phyloP scores from a whole-genome alignment of 2,329 filamentous ascomycete species.

The Penicillium sp. region DNA sequence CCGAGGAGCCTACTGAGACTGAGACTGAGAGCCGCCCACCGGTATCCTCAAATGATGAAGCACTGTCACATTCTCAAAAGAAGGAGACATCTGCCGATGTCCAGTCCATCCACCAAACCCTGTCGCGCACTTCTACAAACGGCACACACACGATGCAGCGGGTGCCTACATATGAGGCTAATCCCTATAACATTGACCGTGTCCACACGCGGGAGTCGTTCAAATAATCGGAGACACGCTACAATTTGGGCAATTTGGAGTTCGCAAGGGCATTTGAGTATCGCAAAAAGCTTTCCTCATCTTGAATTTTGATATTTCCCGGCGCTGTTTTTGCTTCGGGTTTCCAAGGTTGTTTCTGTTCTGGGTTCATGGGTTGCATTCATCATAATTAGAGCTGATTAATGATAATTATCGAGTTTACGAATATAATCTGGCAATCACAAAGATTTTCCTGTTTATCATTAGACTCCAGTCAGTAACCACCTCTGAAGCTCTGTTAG shows the following conservation, averaged over 20 bases:
- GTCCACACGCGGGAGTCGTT: constrained; percentile 24
- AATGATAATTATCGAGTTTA: constrained; percentile 4
- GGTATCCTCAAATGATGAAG: neutral
- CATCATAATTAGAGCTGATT: constrained; percentile 5
- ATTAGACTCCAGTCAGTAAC: no score
- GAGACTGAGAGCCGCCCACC: neutral
- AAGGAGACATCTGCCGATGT: constrained; percentile 21
- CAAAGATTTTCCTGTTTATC: neutral
- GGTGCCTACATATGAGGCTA: constrained; percentile 21
- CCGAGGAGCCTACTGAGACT: neutral
- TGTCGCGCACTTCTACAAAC: constrained; percentile 12
- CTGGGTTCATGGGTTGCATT: neutral
- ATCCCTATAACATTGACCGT: constrained; percentile 21
- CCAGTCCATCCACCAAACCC: constrained; percentile 7
- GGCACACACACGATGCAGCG: constrained; percentile 10
- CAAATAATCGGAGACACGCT: constrained; percentile 5
- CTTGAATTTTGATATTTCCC: neutral
- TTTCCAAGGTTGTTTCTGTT: neutral
- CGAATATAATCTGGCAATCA: neutral
- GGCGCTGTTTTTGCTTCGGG: neutral
- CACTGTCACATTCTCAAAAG: neutral
- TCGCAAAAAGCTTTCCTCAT: neutral
- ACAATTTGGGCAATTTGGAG: neutral
- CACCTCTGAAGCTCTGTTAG: no score
- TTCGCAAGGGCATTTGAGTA: neutral